Conservation (phyloP, 352 stramenopile species). For the Globisporangium viniferum region DNA sequence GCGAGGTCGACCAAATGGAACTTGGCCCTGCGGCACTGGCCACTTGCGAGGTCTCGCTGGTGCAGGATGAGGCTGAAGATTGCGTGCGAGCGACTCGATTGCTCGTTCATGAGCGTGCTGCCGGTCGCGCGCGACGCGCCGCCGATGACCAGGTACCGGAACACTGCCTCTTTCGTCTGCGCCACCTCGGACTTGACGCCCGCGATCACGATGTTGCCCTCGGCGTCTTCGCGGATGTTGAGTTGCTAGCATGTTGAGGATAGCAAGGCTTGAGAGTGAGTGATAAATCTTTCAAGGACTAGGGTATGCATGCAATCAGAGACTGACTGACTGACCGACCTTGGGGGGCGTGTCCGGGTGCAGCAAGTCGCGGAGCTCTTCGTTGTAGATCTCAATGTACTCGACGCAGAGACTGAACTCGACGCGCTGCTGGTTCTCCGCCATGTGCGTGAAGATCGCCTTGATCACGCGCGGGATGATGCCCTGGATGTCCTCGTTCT, state of each 20-base stretch:
- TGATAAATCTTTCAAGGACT: too few species aligned
- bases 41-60: conserved; percentile 41
- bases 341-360: conserved; percentile 75
- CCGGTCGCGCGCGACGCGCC: conserved; percentile 76
- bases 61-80: conserved; percentile 90
- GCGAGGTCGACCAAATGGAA: conserved; percentile 96
- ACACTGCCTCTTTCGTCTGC: conserved; percentile 74
- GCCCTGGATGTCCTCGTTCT: conserved; percentile 57
- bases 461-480: conserved; percentile 87
- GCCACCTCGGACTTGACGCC: conserved; percentile 83
- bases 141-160: conserved; percentile 77
- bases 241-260: conserved; percentile 35
- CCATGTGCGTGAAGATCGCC: conserved; percentile 66
- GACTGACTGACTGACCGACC: too few species aligned
- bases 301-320: too few species aligned
- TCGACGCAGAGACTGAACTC: conserved; percentile 92
- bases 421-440: conserved; percentile 32
- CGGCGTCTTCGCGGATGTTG: conserved; percentile 72
- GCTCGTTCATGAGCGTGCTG: conserved; percentile 90
- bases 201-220: conserved; percentile 76
- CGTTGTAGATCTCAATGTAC: conserved; percentile 99
- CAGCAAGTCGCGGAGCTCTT: conserved; percentile 95
- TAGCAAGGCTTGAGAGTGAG: background rate
- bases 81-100: conserved; percentile 87
- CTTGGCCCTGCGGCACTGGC: conserved; percentile 73